Base-by-base conservation (phyloP, 1,284 basidiomycete species). In the Trichosporon asahii region DNA sequence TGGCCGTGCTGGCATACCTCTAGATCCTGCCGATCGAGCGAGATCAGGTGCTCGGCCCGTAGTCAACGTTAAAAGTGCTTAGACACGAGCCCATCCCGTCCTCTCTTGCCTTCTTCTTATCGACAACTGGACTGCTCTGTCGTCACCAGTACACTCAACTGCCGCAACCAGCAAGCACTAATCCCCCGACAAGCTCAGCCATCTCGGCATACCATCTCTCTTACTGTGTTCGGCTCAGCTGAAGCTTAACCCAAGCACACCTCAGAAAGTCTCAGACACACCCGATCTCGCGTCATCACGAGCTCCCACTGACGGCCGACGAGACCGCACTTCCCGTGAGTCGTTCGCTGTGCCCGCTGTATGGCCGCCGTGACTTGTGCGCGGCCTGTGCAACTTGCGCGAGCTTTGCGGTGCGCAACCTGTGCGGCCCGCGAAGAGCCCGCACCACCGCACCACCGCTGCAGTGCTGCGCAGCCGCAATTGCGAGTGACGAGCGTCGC, bases 61-160 rank as follows among this genome's bases (percentile, higher is more conserved):
- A n/a, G 57, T 61, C 57, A 61, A 61, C 57, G 57, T 31, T 61
- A 61, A 31, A 61, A 31, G 27, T 61, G 57, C 57, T 23, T 61
- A 61, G 57, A 61, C 57, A 61, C 57, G 29, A 23, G 27, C 27
- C 29, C 27, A 14, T 23, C 27, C 27, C 11, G 25, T 31, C 55
- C 29, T n/a, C 57, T 61, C 57, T n/a, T 53, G 21, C 21, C 49
- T 53, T 53, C 49, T 23, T 53, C 49, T 23, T 18, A 25, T 11
- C 49, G 49, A 53, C 49, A 53, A 53, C 12, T 53, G 15, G 4
- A 7, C 49, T 18, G 2, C 9, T 25, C 9, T 25, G 49, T 53
- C n/a, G 21, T 53, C 49, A 53, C 57, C 29, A 29, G 29, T 9
- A 5, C 23, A 23, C 49, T 3, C 49, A 12, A 53, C 49, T 53